A percentile compares a stretch with the other conserved stretches of the same genome.
These are phyloP conservation scores for Corylus heterophylla DNA, from an alignment of 306 rosid genomes.

Conservation along the genomic window DNA sequence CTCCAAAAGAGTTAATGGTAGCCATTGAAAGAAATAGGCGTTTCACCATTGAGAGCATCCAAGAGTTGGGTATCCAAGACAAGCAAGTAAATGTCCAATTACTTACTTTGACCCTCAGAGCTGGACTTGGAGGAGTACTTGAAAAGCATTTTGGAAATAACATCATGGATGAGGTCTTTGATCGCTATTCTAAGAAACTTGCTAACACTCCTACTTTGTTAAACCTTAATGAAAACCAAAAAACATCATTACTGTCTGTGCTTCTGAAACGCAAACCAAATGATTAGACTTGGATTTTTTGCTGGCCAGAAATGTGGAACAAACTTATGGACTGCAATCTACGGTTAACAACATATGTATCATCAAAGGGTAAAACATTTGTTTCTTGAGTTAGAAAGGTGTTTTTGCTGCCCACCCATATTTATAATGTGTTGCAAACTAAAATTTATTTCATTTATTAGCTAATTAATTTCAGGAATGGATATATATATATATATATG, in stretches of 20 bases:
- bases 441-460: too few species aligned
- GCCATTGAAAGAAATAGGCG: slow-evolving; percentile 19
- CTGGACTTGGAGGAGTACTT: slow-evolving; percentile 19
- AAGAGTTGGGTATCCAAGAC: not conserved
- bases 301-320: not conserved
- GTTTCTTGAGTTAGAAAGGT: too few species aligned
- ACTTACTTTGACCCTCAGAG: slow-evolving; percentile 16
- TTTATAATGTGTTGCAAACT: too few species aligned
- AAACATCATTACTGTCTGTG: not conserved
- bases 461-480: too few species aligned
- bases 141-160: slow-evolving; percentile 32
- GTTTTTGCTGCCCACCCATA: too few species aligned
- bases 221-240: not conserved
- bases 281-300: too few species aligned
- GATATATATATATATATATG: too few species aligned
- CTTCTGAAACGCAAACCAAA: slow-evolving; percentile 24
- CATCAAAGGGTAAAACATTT: too few species aligned
- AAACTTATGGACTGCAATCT: too few species aligned
- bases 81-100: not conserved
- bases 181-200: slow-evolving; percentile 23
- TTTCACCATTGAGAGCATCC: slow-evolving; percentile 30
- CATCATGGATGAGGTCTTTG: slow-evolving; percentile 28
- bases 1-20: slow-evolving; percentile 17
- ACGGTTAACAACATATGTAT: too few species aligned
- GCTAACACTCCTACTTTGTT: slow-evolving; percentile 6